Base-by-base conservation (phyloP, 805 yeast species). In the Metschnikowia rubicola region DNA sequence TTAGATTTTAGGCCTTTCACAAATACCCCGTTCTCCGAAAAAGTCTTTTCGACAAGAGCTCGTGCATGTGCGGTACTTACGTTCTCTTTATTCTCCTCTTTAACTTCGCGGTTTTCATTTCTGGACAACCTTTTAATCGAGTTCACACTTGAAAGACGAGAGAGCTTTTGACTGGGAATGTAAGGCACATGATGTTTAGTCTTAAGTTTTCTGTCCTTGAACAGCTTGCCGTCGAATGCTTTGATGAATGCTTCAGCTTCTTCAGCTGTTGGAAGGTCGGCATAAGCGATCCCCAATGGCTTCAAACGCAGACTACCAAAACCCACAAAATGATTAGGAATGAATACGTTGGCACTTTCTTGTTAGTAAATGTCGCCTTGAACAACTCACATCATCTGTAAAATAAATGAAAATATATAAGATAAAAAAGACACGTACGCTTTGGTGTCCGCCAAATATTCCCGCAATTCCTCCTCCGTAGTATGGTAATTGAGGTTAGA, bases 261-360 rank as follows among this genome's bases (percentile, higher is more conserved):
- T 26, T 64, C 67, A 1, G 42, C 37, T 21, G 54, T 51, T n/a
- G 53, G 60, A 47, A 70, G 66, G 43, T 64, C 71, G n/a, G 67
- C 73, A 45, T 68, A 70, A 0, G 68, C 75, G 40, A 80, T 75
- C 3, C 94, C 92, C 53, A 80, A 64, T 2, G 82, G 78, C 51
- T 64, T 71, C 39, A 70, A 73, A 41, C 66, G 68, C 35, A 58
- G 60, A 7, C 58, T 58, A 37, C 75, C 67, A 47, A 78, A 78
- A 31, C 78, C 68, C 13, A 78, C 69, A 2, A 81, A 76, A 52
- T 76, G 78, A 48, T 77, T 74, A 28, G 86, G 86, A 43, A 81
- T 73, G 52, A 81, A 64, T 3, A 80, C 77, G 21, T 56, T 59
- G 69, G 68, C 8, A 38, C 46, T 46, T 10, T 1, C 38, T 49